phyloP scores from a whole-genome alignment of 352 stramenopile species.

The Globisporangium canariense region DNA sequence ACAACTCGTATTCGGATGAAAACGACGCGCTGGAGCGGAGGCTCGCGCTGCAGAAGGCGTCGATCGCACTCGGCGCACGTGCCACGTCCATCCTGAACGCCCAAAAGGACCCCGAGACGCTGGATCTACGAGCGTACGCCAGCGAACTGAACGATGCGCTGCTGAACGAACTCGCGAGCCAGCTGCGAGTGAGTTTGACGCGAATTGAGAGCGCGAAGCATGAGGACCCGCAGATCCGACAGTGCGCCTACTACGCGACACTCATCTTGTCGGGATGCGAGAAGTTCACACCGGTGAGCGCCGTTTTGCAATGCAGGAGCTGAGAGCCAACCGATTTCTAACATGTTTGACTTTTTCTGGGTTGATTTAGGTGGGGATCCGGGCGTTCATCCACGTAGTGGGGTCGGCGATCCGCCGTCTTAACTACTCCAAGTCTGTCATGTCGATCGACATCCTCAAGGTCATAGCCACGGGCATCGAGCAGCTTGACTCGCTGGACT shows the following conservation, averaged over 20 bases:
- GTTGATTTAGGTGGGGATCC: slow-evolving; percentile 55
- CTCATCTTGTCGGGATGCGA: slow-evolving; percentile 56
- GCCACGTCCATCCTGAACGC: slow-evolving; percentile 49
- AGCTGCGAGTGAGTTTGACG: slow-evolving; percentile 41
- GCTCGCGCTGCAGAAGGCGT: slow-evolving; percentile 31
- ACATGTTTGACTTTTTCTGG: neutral
- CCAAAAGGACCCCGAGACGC: slow-evolving; percentile 48
- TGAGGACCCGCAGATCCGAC: slow-evolving; percentile 13
- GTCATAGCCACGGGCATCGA: slow-evolving; percentile 71
- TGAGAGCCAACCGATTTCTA: neutral
- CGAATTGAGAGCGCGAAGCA: slow-evolving; percentile 8
- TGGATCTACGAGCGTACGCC: slow-evolving; percentile 47
- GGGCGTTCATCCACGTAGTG: slow-evolving; percentile 61
- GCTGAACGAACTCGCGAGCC: slow-evolving; percentile 55
- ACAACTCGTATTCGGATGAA: slow-evolving; percentile 40
- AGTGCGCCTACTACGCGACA: slow-evolving; percentile 33
- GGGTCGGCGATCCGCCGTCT: slow-evolving; percentile 42
- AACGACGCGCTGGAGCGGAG: slow-evolving; percentile 28
- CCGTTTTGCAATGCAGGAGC: neutral
- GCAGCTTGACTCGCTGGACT: slow-evolving; percentile 46
- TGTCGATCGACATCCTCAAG: slow-evolving; percentile 59
- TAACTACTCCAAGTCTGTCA: slow-evolving; percentile 42
- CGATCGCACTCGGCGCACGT: slow-evolving; percentile 35
- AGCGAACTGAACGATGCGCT: slow-evolving; percentile 50
- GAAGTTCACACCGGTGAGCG: slow-evolving; percentile 37